Percentiles rank a stretch among this genome's conserved stretches.
These are phyloP conservation scores for Fusarium tanahbumbuense DNA, from an alignment of 2,329 filamentous ascomycete species.

Conservation along the genomic window DNA sequence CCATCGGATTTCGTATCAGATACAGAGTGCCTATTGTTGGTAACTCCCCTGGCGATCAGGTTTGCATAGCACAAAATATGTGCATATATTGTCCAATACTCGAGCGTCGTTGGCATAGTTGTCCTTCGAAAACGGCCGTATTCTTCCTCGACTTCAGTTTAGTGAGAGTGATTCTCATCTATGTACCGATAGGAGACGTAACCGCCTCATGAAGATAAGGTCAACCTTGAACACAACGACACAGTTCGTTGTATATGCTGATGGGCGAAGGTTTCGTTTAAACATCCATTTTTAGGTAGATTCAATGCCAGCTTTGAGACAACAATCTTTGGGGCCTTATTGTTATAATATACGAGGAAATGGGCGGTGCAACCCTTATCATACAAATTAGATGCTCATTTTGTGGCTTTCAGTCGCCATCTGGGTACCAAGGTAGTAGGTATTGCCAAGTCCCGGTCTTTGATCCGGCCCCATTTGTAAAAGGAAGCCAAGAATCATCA, in stretches of 20 bases:
- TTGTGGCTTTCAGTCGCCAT: conserved; percentile 41
- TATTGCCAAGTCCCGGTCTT: conserved; percentile 35
- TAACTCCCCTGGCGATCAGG: conserved; percentile 13
- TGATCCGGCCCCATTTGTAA: conserved; percentile 32
- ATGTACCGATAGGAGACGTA: background rate
- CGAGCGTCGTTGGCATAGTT: background rate
- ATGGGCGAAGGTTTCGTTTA: background rate
- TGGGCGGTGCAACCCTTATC: background rate
- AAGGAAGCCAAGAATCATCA: conserved; percentile 21
- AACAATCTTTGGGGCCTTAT: background rate
- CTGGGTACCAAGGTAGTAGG: background rate
- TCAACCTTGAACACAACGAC: background rate
- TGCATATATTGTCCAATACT: background rate
- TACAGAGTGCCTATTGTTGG: background rate
- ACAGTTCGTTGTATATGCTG: background rate
- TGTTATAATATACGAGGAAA: background rate
- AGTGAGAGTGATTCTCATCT: background rate
- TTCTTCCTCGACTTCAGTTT: background rate
- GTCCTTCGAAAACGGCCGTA: background rate
- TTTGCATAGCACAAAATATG: background rate
- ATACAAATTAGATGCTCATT: conserved; percentile 33
- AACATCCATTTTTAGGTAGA: background rate
- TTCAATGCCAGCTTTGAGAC: background rate
- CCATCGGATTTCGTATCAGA: conserved; percentile 1
- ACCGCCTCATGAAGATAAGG: background rate